Evolutionary conservation across 2,329 filamentous ascomycete species (phyloP).

Genomic region (Penicillium nordicum): DNA sequence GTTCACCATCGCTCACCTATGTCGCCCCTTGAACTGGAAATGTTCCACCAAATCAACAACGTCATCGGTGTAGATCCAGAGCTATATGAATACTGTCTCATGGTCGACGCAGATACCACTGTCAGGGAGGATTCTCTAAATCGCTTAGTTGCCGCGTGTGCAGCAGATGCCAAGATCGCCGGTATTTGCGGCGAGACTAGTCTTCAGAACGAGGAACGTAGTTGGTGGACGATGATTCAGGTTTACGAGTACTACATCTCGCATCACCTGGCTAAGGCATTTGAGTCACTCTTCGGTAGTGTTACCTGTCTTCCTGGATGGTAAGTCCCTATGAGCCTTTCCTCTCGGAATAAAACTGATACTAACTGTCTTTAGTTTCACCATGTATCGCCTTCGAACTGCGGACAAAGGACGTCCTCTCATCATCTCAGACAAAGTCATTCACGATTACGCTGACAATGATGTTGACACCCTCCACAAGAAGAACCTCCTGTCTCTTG

Average conservation of each 20-base stretch:
- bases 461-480: slow-evolving; percentile 91
- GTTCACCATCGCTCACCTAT: slow-evolving; percentile 92
- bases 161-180: slow-evolving; percentile 91
- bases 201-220: slow-evolving; percentile 89
- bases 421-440: slow-evolving; percentile 85
- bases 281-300: slow-evolving; percentile 95
- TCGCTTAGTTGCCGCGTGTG: slow-evolving; percentile 84
- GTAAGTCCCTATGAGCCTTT: slow-evolving; percentile 55
- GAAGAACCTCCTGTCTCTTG: slow-evolving; percentile 88
- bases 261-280: slow-evolving; percentile 93
- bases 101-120: slow-evolving; percentile 96
- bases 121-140: slow-evolving; percentile 91
- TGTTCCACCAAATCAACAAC: slow-evolving; percentile 99
- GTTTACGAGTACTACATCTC: slow-evolving; percentile 99
- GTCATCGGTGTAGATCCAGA: slow-evolving; percentile 97
- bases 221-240: slow-evolving; percentile 99
- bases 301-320: slow-evolving; percentile 99
- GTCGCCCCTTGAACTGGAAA: slow-evolving; percentile 93
- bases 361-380: slow-evolving; percentile 68
- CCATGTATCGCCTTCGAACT: slow-evolving; percentile 95
- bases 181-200: slow-evolving; percentile 97
- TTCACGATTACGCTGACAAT: slow-evolving; percentile 83
- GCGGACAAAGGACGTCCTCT: slow-evolving; percentile 91
- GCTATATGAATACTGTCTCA: slow-evolving; percentile 92
- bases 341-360: background rate